Percentiles rank a stretch among this genome's conserved stretches.
phyloP scores from a whole-genome alignment of 225 moss, liverwort and hornwort species.

The Lunularia cruciata region DNA sequence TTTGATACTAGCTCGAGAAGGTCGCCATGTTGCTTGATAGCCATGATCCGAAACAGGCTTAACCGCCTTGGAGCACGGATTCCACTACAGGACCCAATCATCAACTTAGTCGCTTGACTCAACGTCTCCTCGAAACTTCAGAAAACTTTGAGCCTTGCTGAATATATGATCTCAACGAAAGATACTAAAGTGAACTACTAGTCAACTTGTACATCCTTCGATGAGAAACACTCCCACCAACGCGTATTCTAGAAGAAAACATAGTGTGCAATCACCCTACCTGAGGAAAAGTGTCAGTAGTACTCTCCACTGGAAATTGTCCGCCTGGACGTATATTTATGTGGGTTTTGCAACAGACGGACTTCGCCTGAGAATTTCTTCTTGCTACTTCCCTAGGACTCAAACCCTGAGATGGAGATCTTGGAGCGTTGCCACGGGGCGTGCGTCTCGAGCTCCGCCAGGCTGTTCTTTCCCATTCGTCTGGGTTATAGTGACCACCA shows the following conservation, averaged over 20 bases:
- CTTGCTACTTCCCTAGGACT: slow-evolving; percentile 13
- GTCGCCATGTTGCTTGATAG: slow-evolving; percentile 44
- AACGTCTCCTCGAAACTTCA: background rate
- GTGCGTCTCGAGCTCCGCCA: slow-evolving; percentile 17
- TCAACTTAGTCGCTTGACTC: background rate
- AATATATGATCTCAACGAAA: background rate
- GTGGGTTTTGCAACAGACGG: slow-evolving; percentile 40
- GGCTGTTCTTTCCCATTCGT: slow-evolving; percentile 33
- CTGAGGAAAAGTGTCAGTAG: slow-evolving; percentile 17
- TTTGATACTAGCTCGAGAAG: slow-evolving; percentile 35
- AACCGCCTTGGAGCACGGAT: slow-evolving; percentile 27
- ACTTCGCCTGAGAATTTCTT: slow-evolving; percentile 18
- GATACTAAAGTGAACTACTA: background rate
- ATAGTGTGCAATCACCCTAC: background rate
- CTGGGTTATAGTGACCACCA: slow-evolving; percentile 27
- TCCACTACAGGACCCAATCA: slow-evolving; percentile 27
- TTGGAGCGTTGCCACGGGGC: background rate
- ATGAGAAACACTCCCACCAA: no score
- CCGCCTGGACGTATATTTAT: slow-evolving; percentile 22
- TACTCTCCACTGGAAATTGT: slow-evolving; percentile 29
- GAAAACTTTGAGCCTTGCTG: background rate
- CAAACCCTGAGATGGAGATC: background rate
- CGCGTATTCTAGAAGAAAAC: no score
- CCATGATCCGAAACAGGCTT: slow-evolving; percentile 38
- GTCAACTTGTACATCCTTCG: no score